These are phyloP conservation scores for Thelonectria blattea DNA, from an alignment of 2,329 filamentous ascomycete species.

Conservation along the genomic window DNA sequence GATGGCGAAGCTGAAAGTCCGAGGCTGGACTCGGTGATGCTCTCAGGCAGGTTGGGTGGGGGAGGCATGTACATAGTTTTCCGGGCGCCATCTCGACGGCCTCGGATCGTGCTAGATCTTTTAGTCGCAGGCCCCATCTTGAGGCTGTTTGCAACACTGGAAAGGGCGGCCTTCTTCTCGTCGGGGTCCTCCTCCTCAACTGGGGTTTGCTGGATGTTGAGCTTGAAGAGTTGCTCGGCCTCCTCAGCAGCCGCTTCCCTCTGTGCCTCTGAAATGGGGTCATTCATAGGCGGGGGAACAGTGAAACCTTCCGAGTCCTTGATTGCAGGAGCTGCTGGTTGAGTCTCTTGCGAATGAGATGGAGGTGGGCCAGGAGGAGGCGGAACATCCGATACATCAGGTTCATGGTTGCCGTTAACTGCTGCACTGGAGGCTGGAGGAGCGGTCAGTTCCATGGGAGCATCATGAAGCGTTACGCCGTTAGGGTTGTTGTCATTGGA, in stretches of 20 bases:
- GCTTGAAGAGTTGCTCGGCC: slow-evolving; percentile 73
- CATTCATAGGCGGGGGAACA: slow-evolving; percentile 68
- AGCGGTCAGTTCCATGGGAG: slow-evolving; percentile 40
- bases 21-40: slow-evolving; percentile 36
- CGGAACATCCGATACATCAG: slow-evolving; percentile 58
- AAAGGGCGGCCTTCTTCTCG: slow-evolving; percentile 74
- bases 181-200: slow-evolving; percentile 80
- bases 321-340: slow-evolving; percentile 46
- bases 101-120: slow-evolving; percentile 78
- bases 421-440: slow-evolving; percentile 40
- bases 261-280: slow-evolving; percentile 75
- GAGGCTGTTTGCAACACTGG: slow-evolving; percentile 76
- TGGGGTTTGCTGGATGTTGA: slow-evolving; percentile 79
- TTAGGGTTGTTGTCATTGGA: slow-evolving; percentile 54
- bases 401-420: slow-evolving; percentile 55
- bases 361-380: slow-evolving; percentile 60
- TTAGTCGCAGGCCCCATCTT: slow-evolving; percentile 70
- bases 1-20: slow-evolving; percentile 31
- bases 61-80: slow-evolving; percentile 90
- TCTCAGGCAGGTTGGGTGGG: slow-evolving; percentile 44
- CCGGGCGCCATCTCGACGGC: slow-evolving; percentile 86
- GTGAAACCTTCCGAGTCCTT: slow-evolving; percentile 80
- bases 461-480: slow-evolving; percentile 46
- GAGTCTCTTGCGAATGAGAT: slow-evolving; percentile 46
- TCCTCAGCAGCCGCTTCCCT: slow-evolving; percentile 65